Conservation (phyloP, 257 asterid genomes). For the Anisodus tanguticus region DNA sequence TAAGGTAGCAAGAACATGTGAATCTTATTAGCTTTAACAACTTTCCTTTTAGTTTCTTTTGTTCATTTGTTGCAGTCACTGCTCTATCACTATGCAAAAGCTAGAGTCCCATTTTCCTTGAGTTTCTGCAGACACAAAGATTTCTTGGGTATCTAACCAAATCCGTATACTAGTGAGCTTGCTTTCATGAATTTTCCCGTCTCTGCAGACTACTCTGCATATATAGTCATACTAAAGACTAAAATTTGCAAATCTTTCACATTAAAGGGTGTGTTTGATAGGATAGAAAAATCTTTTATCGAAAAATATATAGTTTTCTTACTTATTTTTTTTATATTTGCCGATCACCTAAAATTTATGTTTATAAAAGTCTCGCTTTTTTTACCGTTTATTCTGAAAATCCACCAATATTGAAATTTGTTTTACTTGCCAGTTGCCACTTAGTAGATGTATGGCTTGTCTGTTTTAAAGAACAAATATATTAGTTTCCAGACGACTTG, state of each 20-base stretch:
- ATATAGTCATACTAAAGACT: background rate
- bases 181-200: conserved; percentile 9
- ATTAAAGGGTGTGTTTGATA: no score
- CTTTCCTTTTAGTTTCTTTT: conserved; percentile 35
- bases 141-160: conserved; percentile 37
- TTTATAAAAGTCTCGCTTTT: background rate
- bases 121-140: background rate
- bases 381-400: background rate
- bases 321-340: no score
- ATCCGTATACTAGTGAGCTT: conserved; percentile 14
- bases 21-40: conserved; percentile 24
- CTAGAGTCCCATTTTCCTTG: background rate
- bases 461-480: no score
- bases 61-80: conserved; percentile 33
- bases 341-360: no score
- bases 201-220: background rate
- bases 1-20: conserved; percentile 38
- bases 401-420: no score
- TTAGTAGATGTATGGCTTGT: no score
- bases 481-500: no score
- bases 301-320: no score
- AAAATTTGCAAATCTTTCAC: background rate
- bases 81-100: conserved; percentile 20
- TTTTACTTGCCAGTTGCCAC: no score
- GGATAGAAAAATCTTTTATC: no score